Conservation (phyloP, 2,329 filamentous ascomycete genomes). For the Penicillium sp. region DNA sequence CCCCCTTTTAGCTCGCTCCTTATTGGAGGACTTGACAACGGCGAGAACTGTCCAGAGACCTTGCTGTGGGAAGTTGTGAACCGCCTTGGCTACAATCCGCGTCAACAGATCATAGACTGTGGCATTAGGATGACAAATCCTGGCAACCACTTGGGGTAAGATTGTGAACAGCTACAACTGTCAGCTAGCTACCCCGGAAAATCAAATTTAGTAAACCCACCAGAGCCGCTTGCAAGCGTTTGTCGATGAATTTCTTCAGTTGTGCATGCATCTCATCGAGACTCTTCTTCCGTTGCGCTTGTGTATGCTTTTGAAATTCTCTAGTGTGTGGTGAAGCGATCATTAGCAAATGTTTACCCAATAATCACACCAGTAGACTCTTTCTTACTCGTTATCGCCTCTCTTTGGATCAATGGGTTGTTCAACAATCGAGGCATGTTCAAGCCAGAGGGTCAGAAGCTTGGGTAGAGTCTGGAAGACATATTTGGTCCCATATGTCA, state of each 20-base stretch:
- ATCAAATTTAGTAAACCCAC: conserved; percentile 25
- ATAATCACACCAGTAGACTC: background rate
- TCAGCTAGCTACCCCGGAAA: conserved; percentile 15
- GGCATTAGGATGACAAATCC: conserved; percentile 80
- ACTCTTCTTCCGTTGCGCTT: conserved; percentile 57
- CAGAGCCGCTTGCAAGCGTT: conserved; percentile 47
- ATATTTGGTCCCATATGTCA: conserved; percentile 89
- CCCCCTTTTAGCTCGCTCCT: conserved; percentile 62
- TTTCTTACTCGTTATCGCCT: conserved; percentile 44
- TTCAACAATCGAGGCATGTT: conserved; percentile 75
- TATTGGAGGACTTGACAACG: conserved; percentile 75
- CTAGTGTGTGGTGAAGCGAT: conserved; percentile 22
- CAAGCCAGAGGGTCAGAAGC: conserved; percentile 89
- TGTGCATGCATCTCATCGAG: conserved; percentile 69
- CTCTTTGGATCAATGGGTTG: conserved; percentile 54
- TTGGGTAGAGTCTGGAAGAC: conserved; percentile 92
- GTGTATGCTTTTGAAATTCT: conserved; percentile 48
- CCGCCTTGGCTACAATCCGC: conserved; percentile 80
- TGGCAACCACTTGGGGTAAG: conserved; percentile 89
- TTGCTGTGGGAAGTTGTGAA: conserved; percentile 82
- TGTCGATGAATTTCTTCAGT: conserved; percentile 70
- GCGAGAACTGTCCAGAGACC: conserved; percentile 88
- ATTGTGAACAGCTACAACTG: conserved; percentile 53
- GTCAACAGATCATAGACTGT: conserved; percentile 75
- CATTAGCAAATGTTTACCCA: background rate